Evolutionary conservation across 1,284 basidiomycete species (phyloP), one percentile per base, ranked within the genome.

Genomic region (Porogramme epimiltina): DNA sequence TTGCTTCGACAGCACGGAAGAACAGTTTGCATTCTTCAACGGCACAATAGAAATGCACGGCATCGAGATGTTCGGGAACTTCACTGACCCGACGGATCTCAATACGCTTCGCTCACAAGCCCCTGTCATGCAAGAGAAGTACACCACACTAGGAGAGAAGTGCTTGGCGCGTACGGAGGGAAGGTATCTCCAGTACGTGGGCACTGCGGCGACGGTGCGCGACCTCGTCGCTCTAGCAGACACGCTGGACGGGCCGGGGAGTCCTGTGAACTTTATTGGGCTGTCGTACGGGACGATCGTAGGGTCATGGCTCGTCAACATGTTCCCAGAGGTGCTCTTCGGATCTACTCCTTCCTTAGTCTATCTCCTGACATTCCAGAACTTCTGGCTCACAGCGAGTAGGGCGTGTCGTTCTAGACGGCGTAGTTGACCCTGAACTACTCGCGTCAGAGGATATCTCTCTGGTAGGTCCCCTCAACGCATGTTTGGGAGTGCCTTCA

Each of bases 141-240:
- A 54, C 34, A 23, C n/a, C 15, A 54, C 52, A 28, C 31, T 59
- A 19, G 51, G 33, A 2, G 2, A 38, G 24, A 34, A 48, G 6
- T 58, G 56, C 43, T 16, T 38, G 22, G 6, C 25, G 8, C 25
- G 38, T 4, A 33, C 42, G 6, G 26, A n/a, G 16, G 54, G 49
- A 1, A 38, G 43, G 28, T 51, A 34, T 24, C 43, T 56, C 8
- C 42, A 45, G 31, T 61, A 61, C 36, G 44, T 61, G 6, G 59
- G 59, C 8, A 59, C 54, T 6, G 54, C 59, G 1, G 57, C 57
- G 3, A 55, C 51, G 3, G 52, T 39, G 9, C 51, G 59, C 36
- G 59, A 61, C 31, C 13, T 61, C 42, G 49, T 58, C 20, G 52
- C 56, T 3, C 20, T 62, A 10, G 55, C 51, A 19, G 58, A 60